Conservation (phyloP, 176 grass and related monocot species). For the Oryza nivara region DNA sequence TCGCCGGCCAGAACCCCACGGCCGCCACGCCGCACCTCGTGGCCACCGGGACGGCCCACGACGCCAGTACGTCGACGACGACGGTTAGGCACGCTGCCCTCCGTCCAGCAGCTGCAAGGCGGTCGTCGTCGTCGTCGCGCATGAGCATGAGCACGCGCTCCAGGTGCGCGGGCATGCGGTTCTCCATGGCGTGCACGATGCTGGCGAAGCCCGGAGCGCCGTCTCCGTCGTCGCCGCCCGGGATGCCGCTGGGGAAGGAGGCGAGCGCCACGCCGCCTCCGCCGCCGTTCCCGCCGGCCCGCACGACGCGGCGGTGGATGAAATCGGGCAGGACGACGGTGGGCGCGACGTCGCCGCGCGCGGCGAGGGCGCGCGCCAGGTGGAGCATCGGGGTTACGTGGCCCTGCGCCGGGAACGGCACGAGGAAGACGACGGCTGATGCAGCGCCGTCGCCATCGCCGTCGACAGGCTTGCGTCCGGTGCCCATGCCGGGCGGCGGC, state of each 20-base stretch:
- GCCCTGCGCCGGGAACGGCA: slow-evolving; percentile 94
- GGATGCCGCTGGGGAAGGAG: slow-evolving; percentile 49
- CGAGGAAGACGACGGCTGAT: slow-evolving; percentile 45
- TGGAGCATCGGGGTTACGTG: slow-evolving; percentile 86
- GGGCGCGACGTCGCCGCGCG: slow-evolving; percentile 44
- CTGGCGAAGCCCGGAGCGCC: slow-evolving; percentile 44
- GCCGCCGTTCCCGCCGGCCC: neutral
- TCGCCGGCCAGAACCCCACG: slow-evolving; percentile 85
- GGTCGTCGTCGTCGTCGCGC: neutral
- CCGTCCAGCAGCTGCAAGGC: neutral
- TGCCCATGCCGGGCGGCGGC: slow-evolving; percentile 13
- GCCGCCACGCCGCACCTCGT: slow-evolving; percentile 56
- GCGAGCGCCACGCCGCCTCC: slow-evolving; percentile 22
- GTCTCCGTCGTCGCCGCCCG: neutral
- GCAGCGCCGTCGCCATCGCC: too few relatives aligned
- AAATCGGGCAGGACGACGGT: slow-evolving; percentile 75
- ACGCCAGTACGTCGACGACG: slow-evolving; percentile 75
- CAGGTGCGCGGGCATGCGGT: slow-evolving; percentile 62
- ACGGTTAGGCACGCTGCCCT: slow-evolving; percentile 46
- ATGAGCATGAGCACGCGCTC: slow-evolving; percentile 61
- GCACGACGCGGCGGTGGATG: slow-evolving; percentile 59
- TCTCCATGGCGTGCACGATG: slow-evolving; percentile 67
- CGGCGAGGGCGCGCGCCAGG: slow-evolving; percentile 59
- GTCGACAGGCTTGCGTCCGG: neutral
- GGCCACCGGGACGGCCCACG: slow-evolving; percentile 88